These are phyloP conservation scores for Rubia tinctorum DNA, from an alignment of 305 asterid species.

Conservation along the genomic window DNA sequence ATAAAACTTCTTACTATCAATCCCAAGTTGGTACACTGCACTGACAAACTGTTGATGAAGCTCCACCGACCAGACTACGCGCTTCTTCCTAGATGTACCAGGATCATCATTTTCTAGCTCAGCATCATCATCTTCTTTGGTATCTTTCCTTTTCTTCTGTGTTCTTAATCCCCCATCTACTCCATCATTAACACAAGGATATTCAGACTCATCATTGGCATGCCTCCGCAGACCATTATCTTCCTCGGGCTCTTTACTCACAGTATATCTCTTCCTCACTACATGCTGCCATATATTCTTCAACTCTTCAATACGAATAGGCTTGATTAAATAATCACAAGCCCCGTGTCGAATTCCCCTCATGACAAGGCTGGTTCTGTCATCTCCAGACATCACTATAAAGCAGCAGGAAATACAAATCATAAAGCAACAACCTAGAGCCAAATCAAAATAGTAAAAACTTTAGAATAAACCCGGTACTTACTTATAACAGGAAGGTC, in stretches of 20 bases:
- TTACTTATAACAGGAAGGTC: constrained; percentile 91
- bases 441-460: not conserved
- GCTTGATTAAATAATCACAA: constrained; percentile 83
- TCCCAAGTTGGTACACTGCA: constrained; percentile 84
- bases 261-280: constrained; percentile 60
- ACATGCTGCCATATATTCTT: constrained; percentile 90
- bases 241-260: constrained; percentile 58
- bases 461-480: too few species aligned
- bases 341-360: constrained; percentile 83
- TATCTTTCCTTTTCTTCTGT: constrained; percentile 55
- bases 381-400: constrained; percentile 87
- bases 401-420: constrained; percentile 15
- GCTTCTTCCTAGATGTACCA: constrained; percentile 63
- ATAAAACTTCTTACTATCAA: constrained; percentile 59
- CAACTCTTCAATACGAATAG: constrained; percentile 70
- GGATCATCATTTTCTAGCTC: constrained; percentile 66
- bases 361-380: constrained; percentile 65
- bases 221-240: constrained; percentile 44
- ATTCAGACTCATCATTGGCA: constrained; percentile 49
- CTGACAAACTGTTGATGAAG: constrained; percentile 85
- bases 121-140: constrained; percentile 57
- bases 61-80: constrained; percentile 94
- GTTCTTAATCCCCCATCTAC: constrained; percentile 39
- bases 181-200: constrained; percentile 51
- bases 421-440: not conserved